A percentile compares a stretch with the other conserved stretches of the same genome.
phyloP scores from a whole-genome alignment of 1,284 basidiomycete genomes.

The Ustilago hordei region DNA sequence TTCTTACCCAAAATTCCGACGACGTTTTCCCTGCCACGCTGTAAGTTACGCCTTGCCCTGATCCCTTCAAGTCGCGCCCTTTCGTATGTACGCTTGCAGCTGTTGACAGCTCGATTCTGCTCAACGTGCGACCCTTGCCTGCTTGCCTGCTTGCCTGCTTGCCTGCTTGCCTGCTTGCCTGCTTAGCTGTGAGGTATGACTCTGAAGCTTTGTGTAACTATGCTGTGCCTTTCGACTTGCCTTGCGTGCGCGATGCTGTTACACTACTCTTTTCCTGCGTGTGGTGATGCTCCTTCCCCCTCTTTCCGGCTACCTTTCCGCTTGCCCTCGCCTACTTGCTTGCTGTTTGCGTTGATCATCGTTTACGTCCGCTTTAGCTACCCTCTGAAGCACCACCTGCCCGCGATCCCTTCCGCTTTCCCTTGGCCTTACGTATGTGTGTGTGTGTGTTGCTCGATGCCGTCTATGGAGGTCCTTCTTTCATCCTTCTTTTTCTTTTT shows the following conservation, averaged over 20 bases:
- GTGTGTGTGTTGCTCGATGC: constrained; percentile 16
- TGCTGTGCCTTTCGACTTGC: not conserved
- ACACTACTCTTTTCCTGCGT: constrained; percentile 6
- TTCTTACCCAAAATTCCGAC: constrained; percentile 3
- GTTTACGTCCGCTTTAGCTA: constrained; percentile 21
- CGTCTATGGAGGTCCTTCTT: constrained; percentile 30
- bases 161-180: no score
- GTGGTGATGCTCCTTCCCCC: constrained; percentile 20
- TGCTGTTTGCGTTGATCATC: constrained; percentile 36
- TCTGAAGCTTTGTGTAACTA: not conserved
- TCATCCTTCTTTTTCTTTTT: constrained; percentile 22
- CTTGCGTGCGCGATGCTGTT: constrained; percentile 5
- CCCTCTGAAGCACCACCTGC: not conserved
- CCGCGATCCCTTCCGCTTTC: not conserved
- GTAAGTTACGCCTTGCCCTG: not conserved
- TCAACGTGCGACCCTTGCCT: constrained; percentile 30
- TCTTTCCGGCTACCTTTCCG: constrained; percentile 3
- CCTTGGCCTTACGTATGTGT: not conserved
- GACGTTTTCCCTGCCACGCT: not conserved
- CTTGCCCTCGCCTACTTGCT: constrained; percentile 19
- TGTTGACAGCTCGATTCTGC: constrained; percentile 38
- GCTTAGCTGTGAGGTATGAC: constrained; percentile 2
- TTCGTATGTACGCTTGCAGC: constrained; percentile 16
- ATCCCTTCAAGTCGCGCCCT: not conserved
- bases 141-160: no score